Evolutionary conservation across 352 stramenopile genomes (phyloP), one percentile per base, ranked within the genome.

Genomic region (Nothophytophthora sp.): DNA sequence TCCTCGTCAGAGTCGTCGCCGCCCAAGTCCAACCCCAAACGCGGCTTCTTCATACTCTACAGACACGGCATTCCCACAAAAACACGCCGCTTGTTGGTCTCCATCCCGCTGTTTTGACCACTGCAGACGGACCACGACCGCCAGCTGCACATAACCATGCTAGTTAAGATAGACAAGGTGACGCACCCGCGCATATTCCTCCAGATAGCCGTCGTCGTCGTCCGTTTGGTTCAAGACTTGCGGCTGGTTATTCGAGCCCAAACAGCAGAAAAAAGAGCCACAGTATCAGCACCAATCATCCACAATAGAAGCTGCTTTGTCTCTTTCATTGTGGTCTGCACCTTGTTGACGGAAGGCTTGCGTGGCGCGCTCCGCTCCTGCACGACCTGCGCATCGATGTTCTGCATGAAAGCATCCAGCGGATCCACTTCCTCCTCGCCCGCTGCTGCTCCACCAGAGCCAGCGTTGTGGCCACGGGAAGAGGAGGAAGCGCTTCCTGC

Each of bases 371-470:
- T 49, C 7, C 16, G 40, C 29, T 92, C 51, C 54, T 76, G 55
- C 16, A 53, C 64, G n/a, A 93, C 85, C 60, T 95, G 80, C 32
- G 62, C 72, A 33, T 86, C 74, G 25, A 95, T 93, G n/a, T 70
- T 82, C 9, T 70, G 56, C 85, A 95, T 95, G 48, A 93, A 95
- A 3, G 85, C 85, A 46, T 95, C 85, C 30, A 95, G 59, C 22
- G 85, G 85, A 54, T 95, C 85, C 45, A 93, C 76, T 29, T 95
- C 82, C 15, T 81, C 70, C 8, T 71, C 73, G 10, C 49, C 41
- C 5, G 9, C 30, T 15, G 1, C 27, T 30, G 25, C 12, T 13
- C 38, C 40, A 5, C n/a, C 4, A n/a, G 7, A 30, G 2, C 30
- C n/a, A 51, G 24, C 37, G 8, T 23, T 16, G 13, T 40, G 42